Evolutionary conservation across 768 basidiomycete species (phyloP), one percentile per base, ranked within the genome.

Genomic region (Inosperma sp.): DNA sequence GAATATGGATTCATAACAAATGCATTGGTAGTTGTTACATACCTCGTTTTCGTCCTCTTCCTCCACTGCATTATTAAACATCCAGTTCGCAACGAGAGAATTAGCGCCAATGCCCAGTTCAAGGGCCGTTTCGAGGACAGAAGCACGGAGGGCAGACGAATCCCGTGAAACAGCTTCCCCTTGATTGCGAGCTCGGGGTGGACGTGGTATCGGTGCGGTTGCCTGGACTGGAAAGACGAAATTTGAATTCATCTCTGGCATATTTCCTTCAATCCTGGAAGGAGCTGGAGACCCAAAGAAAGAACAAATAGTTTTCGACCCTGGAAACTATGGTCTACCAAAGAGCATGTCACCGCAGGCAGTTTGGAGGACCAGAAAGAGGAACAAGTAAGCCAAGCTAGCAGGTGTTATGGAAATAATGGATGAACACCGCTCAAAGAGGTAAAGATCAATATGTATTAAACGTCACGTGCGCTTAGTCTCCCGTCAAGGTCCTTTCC

Each of bases 51-150:
- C 82, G 13, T 80, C 78, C 50, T 82, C 83, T 53, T 78, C 83
- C 34, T 72, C 69, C 22, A 79, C 56, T 1, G 81, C 67, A 39
- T 83, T 80, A 51, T 78, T 81, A 64, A 87, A 87, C 62, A 88
- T 85, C 82, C 86, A 86, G 53, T 82, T 71, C 5, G 83, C 77
- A 16, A 88, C 79, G 22, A 79, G 72, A 14, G 75, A 70, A 54
- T 78, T 85, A 27, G 67, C 74, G 26, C 77, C 77, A 16, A 88
- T 62, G 3, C 86, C 86, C 10, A 88, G 76, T 61, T 85, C 71
- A 31, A 88, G 72, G 6, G 86, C 86, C 6, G 75, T 83, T 59
- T 88, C 84, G 33, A 88, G 77, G 19, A 88, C 85, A 13, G 85
- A 87, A 1, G 86, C 85, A 13, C 86, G 77, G 16, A 88, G 70